Evolutionary conservation across 1,284 basidiomycete genomes (phyloP).

Genomic region (Papiliotrema flavescens): DNA sequence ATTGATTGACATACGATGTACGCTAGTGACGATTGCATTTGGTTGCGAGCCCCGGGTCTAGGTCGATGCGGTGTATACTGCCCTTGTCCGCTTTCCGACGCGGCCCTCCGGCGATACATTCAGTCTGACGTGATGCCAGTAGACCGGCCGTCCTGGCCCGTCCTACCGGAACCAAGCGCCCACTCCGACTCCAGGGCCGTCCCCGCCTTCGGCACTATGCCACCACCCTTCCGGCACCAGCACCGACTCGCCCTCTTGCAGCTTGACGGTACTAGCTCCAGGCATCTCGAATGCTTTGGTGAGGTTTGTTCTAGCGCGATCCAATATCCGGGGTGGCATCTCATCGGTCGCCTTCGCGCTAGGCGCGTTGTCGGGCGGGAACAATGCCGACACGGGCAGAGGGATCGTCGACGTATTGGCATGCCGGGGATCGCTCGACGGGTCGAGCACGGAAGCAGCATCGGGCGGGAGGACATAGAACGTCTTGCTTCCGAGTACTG

Average conservation of each 20-base stretch:
- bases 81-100: too few species aligned
- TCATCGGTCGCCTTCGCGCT: slow-evolving; percentile 3
- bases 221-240: slow-evolving; percentile 45
- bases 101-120: too few species aligned
- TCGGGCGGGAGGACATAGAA: slow-evolving; percentile 39
- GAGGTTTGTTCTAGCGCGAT: slow-evolving; percentile 12
- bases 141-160: not conserved
- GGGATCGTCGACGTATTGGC: slow-evolving; percentile 37
- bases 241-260: slow-evolving; percentile 35
- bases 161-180: slow-evolving; percentile 45
- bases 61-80: not conserved
- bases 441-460: slow-evolving; percentile 19
- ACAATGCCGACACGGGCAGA: slow-evolving; percentile 25
- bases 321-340: slow-evolving; percentile 11
- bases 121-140: not conserved
- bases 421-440: slow-evolving; percentile 20
- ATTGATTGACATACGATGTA: slow-evolving; percentile 1
- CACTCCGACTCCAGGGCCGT: slow-evolving; percentile 34
- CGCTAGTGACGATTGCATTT: not conserved
- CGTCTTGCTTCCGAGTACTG: slow-evolving; percentile 36
- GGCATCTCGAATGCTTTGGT: slow-evolving; percentile 17
- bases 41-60: not conserved
- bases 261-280: slow-evolving; percentile 28
- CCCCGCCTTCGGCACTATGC: slow-evolving; percentile 36
- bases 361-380: not conserved